Evolutionary conservation across 495 filamentous ascomycete species (phyloP).

Genomic region (Amorphotheca resinae): DNA sequence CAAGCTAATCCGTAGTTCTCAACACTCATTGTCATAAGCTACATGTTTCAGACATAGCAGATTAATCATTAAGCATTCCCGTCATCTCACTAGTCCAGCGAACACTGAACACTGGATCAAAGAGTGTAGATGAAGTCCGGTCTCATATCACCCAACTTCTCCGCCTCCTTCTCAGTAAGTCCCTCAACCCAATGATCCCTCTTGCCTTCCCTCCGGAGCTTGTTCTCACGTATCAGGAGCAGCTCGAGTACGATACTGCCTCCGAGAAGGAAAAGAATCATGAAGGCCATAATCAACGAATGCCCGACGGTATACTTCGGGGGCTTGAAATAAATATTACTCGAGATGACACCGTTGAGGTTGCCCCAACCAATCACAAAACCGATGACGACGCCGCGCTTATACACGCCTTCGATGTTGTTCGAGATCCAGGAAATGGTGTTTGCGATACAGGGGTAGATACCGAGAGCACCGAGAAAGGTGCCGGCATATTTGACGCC

Average conservation of each 20-base stretch:
- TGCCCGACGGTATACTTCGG: conserved; percentile 37
- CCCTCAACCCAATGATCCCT: conserved; percentile 58
- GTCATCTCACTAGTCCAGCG: no score
- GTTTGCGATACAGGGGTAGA: conserved; percentile 87
- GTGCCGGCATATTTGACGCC: conserved; percentile 68
- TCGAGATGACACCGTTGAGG: conserved; percentile 73
- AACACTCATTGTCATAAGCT: no score
- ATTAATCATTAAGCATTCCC: no score
- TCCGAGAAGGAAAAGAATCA: conserved; percentile 37
- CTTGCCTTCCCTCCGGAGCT: conserved; percentile 44
- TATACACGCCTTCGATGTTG: conserved; percentile 87
- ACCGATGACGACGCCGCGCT: conserved; percentile 75
- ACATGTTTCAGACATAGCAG: no score
- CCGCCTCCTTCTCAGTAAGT: conserved; percentile 43
- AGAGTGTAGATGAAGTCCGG: conserved; percentile 73
- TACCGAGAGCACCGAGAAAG: conserved; percentile 79
- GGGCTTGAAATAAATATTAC: conserved; percentile 48
- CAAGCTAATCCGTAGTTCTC: no score
- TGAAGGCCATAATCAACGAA: conserved; percentile 33
- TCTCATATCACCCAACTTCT: conserved; percentile 53
- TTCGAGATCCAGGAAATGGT: conserved; percentile 84
- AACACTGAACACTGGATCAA: conserved; percentile 26
- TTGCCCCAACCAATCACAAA: conserved; percentile 93
- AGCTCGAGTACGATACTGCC: conserved; percentile 48
- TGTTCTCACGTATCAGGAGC: conserved; percentile 54